phyloP scores from a whole-genome alignment of 2,329 filamentous ascomycete genomes.

The Claviceps monticola region DNA sequence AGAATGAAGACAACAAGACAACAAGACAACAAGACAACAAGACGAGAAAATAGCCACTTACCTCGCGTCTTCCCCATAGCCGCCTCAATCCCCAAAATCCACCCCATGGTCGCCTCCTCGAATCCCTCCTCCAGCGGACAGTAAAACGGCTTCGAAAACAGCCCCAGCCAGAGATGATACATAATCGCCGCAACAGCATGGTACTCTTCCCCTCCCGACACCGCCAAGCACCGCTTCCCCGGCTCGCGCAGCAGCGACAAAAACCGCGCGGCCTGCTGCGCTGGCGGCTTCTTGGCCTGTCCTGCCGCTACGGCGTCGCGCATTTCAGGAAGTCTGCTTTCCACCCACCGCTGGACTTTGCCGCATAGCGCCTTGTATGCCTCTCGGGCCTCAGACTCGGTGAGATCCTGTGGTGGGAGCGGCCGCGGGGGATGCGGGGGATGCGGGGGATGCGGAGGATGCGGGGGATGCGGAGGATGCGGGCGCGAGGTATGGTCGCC shows the following conservation, averaged over 20 bases:
- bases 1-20: neutral
- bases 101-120: slow-evolving; percentile 16
- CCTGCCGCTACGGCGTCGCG: slow-evolving; percentile 20
- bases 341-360: slow-evolving; percentile 23
- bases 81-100: slow-evolving; percentile 20
- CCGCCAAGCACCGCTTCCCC: slow-evolving; percentile 17
- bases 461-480: slow-evolving; percentile 16
- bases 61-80: slow-evolving; percentile 16
- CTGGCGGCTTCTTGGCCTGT: slow-evolving; percentile 13
- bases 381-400: slow-evolving; percentile 21
- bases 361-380: slow-evolving; percentile 19
- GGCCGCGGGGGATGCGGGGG: slow-evolving; percentile 18
- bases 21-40: neutral
- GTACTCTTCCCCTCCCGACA: slow-evolving; percentile 20
- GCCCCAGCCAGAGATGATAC: slow-evolving; percentile 22
- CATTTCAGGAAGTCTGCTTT: slow-evolving; percentile 17
- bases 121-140: slow-evolving; percentile 20
- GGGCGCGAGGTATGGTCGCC: slow-evolving; percentile 20
- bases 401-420: slow-evolving; percentile 20
- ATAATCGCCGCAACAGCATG: slow-evolving; percentile 23
- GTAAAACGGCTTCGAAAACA: slow-evolving; percentile 24
- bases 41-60: slow-evolving; percentile 4
- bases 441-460: slow-evolving; percentile 16
- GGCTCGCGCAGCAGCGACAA: slow-evolving; percentile 21
- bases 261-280: slow-evolving; percentile 17